Base-by-base conservation (phyloP, 164 flowering plant genomes). In the Vitis labrusca region DNA sequence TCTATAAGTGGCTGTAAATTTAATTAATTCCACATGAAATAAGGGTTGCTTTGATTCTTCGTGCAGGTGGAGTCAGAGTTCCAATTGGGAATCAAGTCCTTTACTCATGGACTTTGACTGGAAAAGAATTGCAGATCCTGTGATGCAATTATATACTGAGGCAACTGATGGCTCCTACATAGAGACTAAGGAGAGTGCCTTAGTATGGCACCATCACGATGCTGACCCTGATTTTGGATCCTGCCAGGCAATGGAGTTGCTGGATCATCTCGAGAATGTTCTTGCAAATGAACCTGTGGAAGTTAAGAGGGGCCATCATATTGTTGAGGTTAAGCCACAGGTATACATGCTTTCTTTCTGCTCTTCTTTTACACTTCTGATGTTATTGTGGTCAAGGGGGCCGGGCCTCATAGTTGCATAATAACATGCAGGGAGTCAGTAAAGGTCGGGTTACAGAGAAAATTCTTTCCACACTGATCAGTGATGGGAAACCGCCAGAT, bases 251-350 rank as follows among this genome's bases (percentile, higher is more conserved):
- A 85, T 69, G 77, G 89, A 85, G 61, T 58, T 85, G 55, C 48
- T 85, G 59, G 84, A 83, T 68, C 89, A 85, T 71, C 82, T 85
- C 1, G 86, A 85, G 66, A 83, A 66, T 67, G 86, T 85, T 15
- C 85, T 85, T 61, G 82, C 89, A 15, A 85, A 85, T 68, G 89
- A 85, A 48, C 89, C 89, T 27, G 89, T 85, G 3, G 84, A 72
- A 49, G 89, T 85, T 27, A 81, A 73, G 52, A 78, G 81, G 37
- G 89, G 89, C 15, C 81, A 81, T 61, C 71, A 79, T 29, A 85
- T 85, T 17, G 86, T 85, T 16, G 89, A 85, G 80, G 85, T 83
- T 7, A 83, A 83, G 64, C 86, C 84, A 29, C 89, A 85, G 88
- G 88, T 85, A 8, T 52, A 6, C 13, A 0, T 27, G 32, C 15